Evolutionary conservation across 1,139 yeast species (phyloP).

Genomic region (Suzukiozyma palmioleophila): DNA sequence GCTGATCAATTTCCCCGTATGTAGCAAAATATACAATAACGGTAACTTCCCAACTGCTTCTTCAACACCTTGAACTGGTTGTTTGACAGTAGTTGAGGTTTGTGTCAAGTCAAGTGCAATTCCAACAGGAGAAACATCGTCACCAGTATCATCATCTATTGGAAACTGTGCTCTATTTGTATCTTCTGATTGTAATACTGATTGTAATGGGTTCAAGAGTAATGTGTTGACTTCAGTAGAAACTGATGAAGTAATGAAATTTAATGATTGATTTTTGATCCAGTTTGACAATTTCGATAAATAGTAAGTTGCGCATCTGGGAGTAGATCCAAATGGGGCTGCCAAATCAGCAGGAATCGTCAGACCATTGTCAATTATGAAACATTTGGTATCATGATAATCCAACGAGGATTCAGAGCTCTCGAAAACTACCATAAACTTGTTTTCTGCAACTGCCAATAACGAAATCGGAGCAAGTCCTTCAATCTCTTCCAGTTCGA

Average conservation of each 20-base stretch:
- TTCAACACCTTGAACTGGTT: constrained; percentile 59
- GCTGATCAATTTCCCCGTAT: constrained; percentile 55
- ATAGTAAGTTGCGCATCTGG: constrained; percentile 50
- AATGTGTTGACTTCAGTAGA: constrained; percentile 53
- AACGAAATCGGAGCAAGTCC: not conserved
- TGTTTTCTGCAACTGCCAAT: not conserved
- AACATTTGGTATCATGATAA: constrained; percentile 1
- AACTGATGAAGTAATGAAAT: constrained; percentile 53
- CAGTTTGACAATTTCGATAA: constrained; percentile 39
- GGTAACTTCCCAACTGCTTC: constrained; percentile 53
- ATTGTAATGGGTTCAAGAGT: constrained; percentile 1
- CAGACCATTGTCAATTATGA: not conserved
- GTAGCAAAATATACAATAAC: constrained; percentile 55
- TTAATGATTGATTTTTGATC: constrained; percentile 24
- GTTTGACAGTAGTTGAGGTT: constrained; percentile 30
- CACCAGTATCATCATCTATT: constrained; percentile 55
- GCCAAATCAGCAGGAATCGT: constrained; percentile 38
- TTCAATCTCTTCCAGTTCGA: constrained; percentile 16
- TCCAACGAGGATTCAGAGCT: not conserved
- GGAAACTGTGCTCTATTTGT: constrained; percentile 70
- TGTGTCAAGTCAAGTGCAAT: constrained; percentile 55
- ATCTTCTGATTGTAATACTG: constrained; percentile 44
- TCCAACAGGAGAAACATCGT: constrained; percentile 71
- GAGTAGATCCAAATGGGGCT: constrained; percentile 53
- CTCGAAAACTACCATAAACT: constrained; percentile 1